Evolutionary conservation across 352 stramenopile species (phyloP), one percentile per base, ranked within the genome.

Genomic region (Pythium coloratum): DNA sequence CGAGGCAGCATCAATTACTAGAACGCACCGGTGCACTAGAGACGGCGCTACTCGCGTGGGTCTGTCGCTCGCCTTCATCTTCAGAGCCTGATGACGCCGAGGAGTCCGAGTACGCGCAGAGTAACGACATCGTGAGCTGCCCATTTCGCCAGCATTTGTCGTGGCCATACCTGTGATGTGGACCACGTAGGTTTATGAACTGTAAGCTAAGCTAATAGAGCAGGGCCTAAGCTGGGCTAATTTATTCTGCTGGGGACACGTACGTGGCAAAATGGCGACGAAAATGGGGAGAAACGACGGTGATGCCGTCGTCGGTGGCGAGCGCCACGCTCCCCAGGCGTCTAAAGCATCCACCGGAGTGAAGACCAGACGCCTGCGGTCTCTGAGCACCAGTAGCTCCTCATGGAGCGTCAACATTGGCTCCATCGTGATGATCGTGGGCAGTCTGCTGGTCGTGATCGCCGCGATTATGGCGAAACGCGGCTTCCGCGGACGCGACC

Each of bases 31-130:
- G 10, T 53, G 34, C 18, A 28, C 7, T 16, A 51, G 38, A 3
- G 56, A 28, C 20, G 12, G 12, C n/a, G 3, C 7, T 1, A 1
- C 7, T 36, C 34, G 42, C 9, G 8, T 53, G 36, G 44, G 34
- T 55, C 40, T 32, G 24, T 14, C 36, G 47, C 36, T 42, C 55
- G 1, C 50, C 58, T 50, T 76, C 74, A 44, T 81, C 72, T 18
- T 84, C 75, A 18, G 64, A 70, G 40, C 38, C 57, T 14, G 64
- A 70, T 73, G 76, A 77, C 20, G 68, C 50, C 49, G 78, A 88
- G 13, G 78, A 88, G 36, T 82, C 80, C 33, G 85, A 91, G 58
- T 90, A 86, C 26, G 81, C 81, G 33, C 79, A 83, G 1, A 91
- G 75, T 58, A 91, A 76, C 28, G 78, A 90, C 71, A 80, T 81